Evolutionary conservation across 441 rosid genomes (phyloP).

Genomic region (Capsella rubella): DNA sequence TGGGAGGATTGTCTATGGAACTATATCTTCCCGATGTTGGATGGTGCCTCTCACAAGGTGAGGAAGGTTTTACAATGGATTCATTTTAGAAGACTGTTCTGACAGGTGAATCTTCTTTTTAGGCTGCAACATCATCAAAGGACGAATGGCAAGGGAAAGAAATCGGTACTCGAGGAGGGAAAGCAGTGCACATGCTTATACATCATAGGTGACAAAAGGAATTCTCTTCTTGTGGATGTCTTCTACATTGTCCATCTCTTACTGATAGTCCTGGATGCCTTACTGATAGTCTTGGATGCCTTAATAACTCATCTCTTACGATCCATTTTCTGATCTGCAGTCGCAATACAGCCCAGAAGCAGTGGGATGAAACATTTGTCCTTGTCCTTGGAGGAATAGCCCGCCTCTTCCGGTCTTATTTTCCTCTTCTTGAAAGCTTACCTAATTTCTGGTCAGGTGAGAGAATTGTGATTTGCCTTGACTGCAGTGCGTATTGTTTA

Average conservation of each 20-base stretch:
- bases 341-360: conserved; percentile 98
- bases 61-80: conserved; percentile 35
- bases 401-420: conserved; percentile 91
- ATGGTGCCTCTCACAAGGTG: conserved; percentile 97
- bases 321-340: conserved; percentile 55
- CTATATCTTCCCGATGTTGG: conserved; percentile 90
- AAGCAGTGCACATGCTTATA: conserved; percentile 98
- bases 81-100: conserved; percentile 30
- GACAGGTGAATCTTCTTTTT: conserved; percentile 42
- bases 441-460: conserved; percentile 93
- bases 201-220: conserved; percentile 82
- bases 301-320: conserved; percentile 23
- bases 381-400: conserved; percentile 97
- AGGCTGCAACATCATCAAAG: conserved; percentile 99
- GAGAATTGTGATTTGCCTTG: conserved; percentile 31
- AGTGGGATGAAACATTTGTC: conserved; percentile 99
- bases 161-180: conserved; percentile 96
- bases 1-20: conserved; percentile 99
- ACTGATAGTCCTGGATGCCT: neutral
- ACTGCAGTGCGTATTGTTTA: conserved; percentile 17
- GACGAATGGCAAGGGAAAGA: conserved; percentile 99
- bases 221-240: conserved; percentile 23
- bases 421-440: conserved; percentile 84
- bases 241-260: conserved; percentile 25
- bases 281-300: conserved; percentile 28